A percentile compares a stretch with the other conserved stretches of the same genome.
phyloP scores from a whole-genome alignment of 2,329 filamentous ascomycete species.

The Aspergillus chevalieri region DNA sequence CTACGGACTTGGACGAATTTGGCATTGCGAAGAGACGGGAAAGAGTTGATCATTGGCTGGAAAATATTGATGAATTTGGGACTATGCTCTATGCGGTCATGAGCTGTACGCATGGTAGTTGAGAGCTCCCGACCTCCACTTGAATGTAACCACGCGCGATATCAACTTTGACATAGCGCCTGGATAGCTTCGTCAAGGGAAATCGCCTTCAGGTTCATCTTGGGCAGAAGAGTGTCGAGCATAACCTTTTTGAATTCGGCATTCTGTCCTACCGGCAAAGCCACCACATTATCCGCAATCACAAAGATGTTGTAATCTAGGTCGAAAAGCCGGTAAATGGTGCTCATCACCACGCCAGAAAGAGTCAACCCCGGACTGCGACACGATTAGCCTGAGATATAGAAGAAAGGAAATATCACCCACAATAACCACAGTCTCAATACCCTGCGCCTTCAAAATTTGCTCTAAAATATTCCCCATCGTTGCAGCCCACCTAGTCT shows the following conservation, averaged over 20 bases:
- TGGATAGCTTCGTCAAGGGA: constrained; percentile 13
- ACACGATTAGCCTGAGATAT: background rate
- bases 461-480: constrained; percentile 37
- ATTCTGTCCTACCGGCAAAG: constrained; percentile 19
- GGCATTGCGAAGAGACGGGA: constrained; percentile 23
- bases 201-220: constrained; percentile 20
- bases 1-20: constrained; percentile 23
- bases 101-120: constrained; percentile 38
- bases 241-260: constrained; percentile 12
- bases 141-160: background rate
- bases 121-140: background rate
- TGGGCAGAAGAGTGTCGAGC: constrained; percentile 20
- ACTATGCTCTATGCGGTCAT: constrained; percentile 48
- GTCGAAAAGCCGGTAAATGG: constrained; percentile 40
- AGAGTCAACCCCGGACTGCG: constrained; percentile 37
- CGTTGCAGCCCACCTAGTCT: constrained; percentile 40
- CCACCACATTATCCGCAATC: constrained; percentile 31
- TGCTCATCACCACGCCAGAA: constrained; percentile 39
- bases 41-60: constrained; percentile 46
- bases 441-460: constrained; percentile 34
- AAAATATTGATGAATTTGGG: constrained; percentile 48
- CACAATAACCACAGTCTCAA: constrained; percentile 38
- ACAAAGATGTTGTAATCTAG: constrained; percentile 41
- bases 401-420: constrained; percentile 3
- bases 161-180: constrained; percentile 1